Base-by-base conservation (phyloP, 2,329 filamentous ascomycete species). In the Aureobasidium sp. region DNA sequence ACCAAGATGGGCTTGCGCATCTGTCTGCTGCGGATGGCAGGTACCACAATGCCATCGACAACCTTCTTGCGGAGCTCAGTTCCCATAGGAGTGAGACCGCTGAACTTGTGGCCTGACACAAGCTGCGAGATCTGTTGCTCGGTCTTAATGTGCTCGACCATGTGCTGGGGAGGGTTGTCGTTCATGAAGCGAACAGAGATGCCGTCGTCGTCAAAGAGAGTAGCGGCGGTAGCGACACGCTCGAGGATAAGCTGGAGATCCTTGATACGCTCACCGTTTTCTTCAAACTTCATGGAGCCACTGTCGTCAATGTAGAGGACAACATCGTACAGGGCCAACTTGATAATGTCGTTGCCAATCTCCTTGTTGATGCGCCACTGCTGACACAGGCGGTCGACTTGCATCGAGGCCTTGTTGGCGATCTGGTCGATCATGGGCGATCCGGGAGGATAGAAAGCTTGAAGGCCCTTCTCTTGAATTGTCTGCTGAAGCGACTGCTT, bases 161-260 rank as follows among this genome's bases (percentile, higher is more conserved):
- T 70, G 59, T 78, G 73, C n/a, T 70, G 69, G 72, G 80, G 68
- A 69, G 74, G 67, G 76, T 79, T 76, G 14, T 82, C 82, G 75
- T 89, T 88, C 86, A 89, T 88, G 78, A 88, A 88, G 49, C 86
- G 84, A 42, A 88, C 75, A 31, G 82, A 82, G 65, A 89, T 86
- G 45, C 86, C 86, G 68, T 89, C 86, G 37, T 84, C 78, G 66
- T 89, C 86, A 68, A 89, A 89, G n/a, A 87, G 79, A 2, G 84
- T 85, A 3, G 85, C 84, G 8, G 85, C 85, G 63, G 81, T 86
- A 22, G 85, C 81, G 58, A 87, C 84, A 56, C 84, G 82, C 53
- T 81, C 78, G 65, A 89, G 73, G 67, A 88, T 87, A 67, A 87
- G 77, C 70, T 82, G 81, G 66, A 89, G 75, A 67, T 88, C 85